A percentile compares a stretch with the other conserved stretches of the same genome.
Evolutionary conservation across 768 basidiomycete genomes (phyloP).

Genomic region (Crassisporium funariophilum): DNA sequence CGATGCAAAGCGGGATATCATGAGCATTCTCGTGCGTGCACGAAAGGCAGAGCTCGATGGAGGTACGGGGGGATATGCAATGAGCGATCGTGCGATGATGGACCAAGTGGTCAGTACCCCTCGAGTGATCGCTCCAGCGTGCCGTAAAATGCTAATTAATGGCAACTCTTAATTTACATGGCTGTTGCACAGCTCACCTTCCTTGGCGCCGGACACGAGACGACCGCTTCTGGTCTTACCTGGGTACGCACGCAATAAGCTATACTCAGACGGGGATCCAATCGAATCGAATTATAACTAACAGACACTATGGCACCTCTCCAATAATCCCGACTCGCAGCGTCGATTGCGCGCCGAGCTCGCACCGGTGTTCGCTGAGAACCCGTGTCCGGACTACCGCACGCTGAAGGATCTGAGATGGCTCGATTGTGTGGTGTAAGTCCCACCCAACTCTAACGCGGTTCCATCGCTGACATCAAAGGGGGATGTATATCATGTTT

Average conservation of each 20-base stretch:
- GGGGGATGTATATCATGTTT: no score
- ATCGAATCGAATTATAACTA: neutral
- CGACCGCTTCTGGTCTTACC: conserved; percentile 47
- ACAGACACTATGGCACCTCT: conserved; percentile 55
- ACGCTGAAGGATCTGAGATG: conserved; percentile 41
- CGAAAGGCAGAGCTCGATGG: conserved; percentile 38
- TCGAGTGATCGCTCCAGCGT: neutral
- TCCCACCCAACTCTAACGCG: neutral
- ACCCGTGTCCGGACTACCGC: conserved; percentile 38
- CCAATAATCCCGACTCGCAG: conserved; percentile 52
- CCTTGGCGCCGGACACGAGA: conserved; percentile 48
- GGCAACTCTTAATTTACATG: no score
- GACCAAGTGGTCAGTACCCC: conserved; percentile 47
- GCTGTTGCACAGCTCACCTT: conserved; percentile 44
- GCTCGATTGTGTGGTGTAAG: conserved; percentile 44
- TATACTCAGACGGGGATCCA: neutral
- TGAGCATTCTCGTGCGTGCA: conserved; percentile 51
- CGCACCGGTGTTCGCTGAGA: conserved; percentile 35
- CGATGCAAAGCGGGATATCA: conserved; percentile 50
- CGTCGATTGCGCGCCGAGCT: conserved; percentile 55
- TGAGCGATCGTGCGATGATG: conserved; percentile 52
- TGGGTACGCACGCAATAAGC: conserved; percentile 39
- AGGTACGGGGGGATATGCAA: conserved; percentile 36
- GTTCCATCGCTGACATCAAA: no score
- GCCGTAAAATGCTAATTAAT: no score